Base-by-base conservation (phyloP, 495 filamentous ascomycete species). In the Aspergillus ostianus region DNA sequence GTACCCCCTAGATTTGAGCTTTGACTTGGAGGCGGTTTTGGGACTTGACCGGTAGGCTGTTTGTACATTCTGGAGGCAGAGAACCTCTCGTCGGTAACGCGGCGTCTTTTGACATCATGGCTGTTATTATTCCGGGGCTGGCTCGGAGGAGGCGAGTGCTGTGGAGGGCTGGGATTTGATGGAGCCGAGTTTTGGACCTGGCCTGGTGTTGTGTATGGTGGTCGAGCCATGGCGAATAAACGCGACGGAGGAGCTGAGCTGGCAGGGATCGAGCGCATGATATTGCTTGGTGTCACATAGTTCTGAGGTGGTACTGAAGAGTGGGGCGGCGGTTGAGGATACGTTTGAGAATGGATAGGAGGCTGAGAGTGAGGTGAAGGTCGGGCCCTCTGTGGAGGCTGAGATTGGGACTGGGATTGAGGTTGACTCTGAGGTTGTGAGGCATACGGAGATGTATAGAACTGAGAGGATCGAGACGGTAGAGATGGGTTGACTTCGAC, bases 91-190 rank as follows among this genome's bases (percentile, higher is more conserved):
- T 41, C 36, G 36, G 36, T 41, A 12, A 60, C 8, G 29, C 58
- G 51, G 27, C 58, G 51, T 26, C 45, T 41, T 19, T 60, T 55
- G 7, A 51, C 44, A 19, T 47, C 46, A 19, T 15, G 51, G 26
- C 18, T 51, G 1, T 47, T 15, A 30, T 50, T 1, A 41, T 12
- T 15, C 13, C 9, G 36, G 36, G 36, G 1, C 36, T 41, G 9
- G 1, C 36, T 41, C 13, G 36, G 36, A 41, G 13, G n/a, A n/a
- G n/a, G n/a, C n/a, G n/a, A n/a, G n/a, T n/a, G n/a, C n/a, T n/a
- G 29, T 4, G 29, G 10, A 41, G 30, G 30, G 3, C 18, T 47
- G 9, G 2, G 10, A 26, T 17, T 9, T 13, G 36, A 26, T n/a
- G 20, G 36, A 4, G 32, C 7, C 27, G 5, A 41, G 13, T 41